Evolutionary conservation across 2,329 filamentous ascomycete genomes (phyloP), one percentile per base, ranked within the genome.

Genomic region (Ascosphaera apis): DNA sequence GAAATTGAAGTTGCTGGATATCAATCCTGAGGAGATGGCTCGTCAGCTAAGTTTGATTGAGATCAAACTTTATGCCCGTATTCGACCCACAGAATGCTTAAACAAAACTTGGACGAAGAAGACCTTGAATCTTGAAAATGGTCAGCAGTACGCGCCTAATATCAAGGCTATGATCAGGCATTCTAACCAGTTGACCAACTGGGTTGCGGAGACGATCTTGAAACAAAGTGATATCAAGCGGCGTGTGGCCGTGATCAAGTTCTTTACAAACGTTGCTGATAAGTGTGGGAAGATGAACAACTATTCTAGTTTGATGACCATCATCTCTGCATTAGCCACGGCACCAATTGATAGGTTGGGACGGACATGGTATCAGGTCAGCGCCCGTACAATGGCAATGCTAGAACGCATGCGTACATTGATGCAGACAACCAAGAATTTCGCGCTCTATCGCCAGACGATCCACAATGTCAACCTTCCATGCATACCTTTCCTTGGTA

Each of bases 91-190:
- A 0, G 88, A 98, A 55, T 95, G 86, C 53, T 62, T 98, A 41
- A 93, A 92, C 59, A 98, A 98, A 65, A 93, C 84, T 3, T 98
- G 88, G 88, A 83, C 92, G 57, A 95, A 91, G 67, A 93, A 93
- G 62, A 65, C 91, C 39, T 68, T 62, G 6, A 77, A 84, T 23
- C 52, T 54, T 32, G 76, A 76, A 40, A 46, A 52, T 2, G 78
- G 84, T 42, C 69, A 76, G 4, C 83, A 92, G 48, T 80, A 84
- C 23, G 84, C 88, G 7, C 72, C 82, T 1, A 95, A 98, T 47
- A 82, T 98, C 45, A 93, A 95, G 58, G 80, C 83, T 7, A 66
- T 98, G 42, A 98, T 98, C 57, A 64, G 95, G 36, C 88, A 98
- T 57, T 95, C 88, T 0, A 98, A 98, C 50, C 86, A 95, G 55